A percentile compares a stretch with the other conserved stretches of the same genome.
phyloP scores from a whole-genome alignment of 73 alveolate species.

The Tetrahymena borealis region DNA sequence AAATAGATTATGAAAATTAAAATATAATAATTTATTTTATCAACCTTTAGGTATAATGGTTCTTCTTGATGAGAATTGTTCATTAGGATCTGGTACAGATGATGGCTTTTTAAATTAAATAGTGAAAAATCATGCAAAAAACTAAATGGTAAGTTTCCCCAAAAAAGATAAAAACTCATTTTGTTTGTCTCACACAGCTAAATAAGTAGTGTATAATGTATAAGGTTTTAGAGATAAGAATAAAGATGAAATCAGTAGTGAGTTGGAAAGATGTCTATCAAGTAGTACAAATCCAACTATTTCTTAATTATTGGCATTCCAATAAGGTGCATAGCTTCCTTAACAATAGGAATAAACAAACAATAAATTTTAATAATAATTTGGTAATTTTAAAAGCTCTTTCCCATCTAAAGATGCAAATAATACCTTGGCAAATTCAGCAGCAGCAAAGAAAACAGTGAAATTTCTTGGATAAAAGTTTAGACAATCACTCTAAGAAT shows the following conservation, averaged over 20 bases:
- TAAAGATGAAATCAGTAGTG: constrained; percentile 72
- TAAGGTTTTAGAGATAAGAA: constrained; percentile 82
- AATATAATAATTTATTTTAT: too few relatives aligned
- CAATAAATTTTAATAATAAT: too few relatives aligned
- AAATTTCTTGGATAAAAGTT: constrained; percentile 42
- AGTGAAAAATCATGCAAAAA: constrained; percentile 40
- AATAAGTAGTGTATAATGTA: constrained; percentile 70
- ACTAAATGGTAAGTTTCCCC: constrained; percentile 7
- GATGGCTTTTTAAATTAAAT: constrained; percentile 22
- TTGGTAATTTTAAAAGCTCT: too few relatives aligned
- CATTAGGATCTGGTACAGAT: constrained; percentile 33
- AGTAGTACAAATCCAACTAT: constrained; percentile 1
- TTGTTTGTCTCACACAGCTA: constrained; percentile 74
- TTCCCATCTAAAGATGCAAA: too few relatives aligned
- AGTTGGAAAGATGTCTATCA: neutral
- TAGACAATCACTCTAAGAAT: constrained; percentile 78
- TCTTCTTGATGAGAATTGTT: constrained; percentile 54
- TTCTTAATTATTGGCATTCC: constrained; percentile 49
- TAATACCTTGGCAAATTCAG: too few relatives aligned
- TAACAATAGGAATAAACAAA: too few relatives aligned
- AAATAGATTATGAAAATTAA: too few relatives aligned
- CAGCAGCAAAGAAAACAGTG: constrained; percentile 3
- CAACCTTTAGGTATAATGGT: constrained; percentile 54
- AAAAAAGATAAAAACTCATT: constrained; percentile 37
- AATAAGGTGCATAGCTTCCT: too few relatives aligned